Evolutionary conservation across 2,329 filamentous ascomycete genomes (phyloP), one percentile per base, ranked within the genome.

Genomic region (Colletotrichum sp.): DNA sequence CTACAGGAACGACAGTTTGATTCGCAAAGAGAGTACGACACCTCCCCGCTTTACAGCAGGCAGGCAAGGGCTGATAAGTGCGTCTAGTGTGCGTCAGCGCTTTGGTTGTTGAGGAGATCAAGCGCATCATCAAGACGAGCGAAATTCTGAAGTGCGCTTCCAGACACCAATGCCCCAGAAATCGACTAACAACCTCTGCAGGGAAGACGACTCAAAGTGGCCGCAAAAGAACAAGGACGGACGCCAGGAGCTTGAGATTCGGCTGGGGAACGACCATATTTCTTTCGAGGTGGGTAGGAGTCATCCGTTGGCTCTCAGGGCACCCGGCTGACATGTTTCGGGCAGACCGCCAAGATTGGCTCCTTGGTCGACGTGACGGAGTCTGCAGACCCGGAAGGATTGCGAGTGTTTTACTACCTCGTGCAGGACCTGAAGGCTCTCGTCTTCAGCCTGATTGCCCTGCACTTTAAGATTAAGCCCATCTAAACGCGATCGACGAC

Each of bases 151-250:
- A 99, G 95, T 98, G 91, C 71, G 89, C 48, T 28, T 8, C 30
- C 28, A 18, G 21, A 18, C n/a, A 57, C 72, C 82, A 85, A 74
- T 86, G 75, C 21, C 5, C 21, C 48, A 77, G 34, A 13, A 55
- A 60, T 55, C 63, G 39, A 43, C 73, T 75, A n/a, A 68, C 60
- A 73, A 12, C 24, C 21, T 18, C 43, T 52, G 64, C 79, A 98
- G 95, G 88, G 97, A 99, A 92, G 97, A 99, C 83, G 97, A 99
- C 84, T 95, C 93, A 30, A 98, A 98, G 84, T 99, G 97, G 97
- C 97, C 97, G 1, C 95, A 98, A 85, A 99, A 99, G 91, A 99
- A 99, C 88, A 99, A 99, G 87, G 97, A 99, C 81, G 97, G 97
- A 43, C 92, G 96, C 78, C 97, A 99, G 84, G 97, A 99, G 87